A percentile compares a stretch with the other conserved stretches of the same genome.
phyloP scores from a whole-genome alignment of 108 stramenopile species.

The Schizochytrium sp. region DNA sequence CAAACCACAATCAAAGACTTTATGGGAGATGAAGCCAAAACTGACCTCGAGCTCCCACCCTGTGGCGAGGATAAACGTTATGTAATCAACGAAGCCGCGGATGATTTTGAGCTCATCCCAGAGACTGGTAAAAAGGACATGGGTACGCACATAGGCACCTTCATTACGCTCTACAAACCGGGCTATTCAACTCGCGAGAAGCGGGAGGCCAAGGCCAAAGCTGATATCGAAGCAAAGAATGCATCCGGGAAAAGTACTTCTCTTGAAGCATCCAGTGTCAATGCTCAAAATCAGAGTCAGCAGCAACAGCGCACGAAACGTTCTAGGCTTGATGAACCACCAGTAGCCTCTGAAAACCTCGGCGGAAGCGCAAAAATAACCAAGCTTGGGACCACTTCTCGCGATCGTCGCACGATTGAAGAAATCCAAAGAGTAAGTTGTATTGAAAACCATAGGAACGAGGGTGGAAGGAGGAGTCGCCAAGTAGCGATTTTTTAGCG shows the following conservation, averaged over 20 bases:
- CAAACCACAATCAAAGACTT: constrained; percentile 3
- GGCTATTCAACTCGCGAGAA: constrained; percentile 24
- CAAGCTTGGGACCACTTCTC: constrained; percentile 5
- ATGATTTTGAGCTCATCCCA: constrained; percentile 1
- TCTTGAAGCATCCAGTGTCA: not conserved
- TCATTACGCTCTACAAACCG: constrained; percentile 9
- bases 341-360: too few species aligned
- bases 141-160: not conserved
- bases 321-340: not conserved
- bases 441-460: too few species aligned
- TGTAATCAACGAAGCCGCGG: constrained; percentile 6
- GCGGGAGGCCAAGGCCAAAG: constrained; percentile 32
- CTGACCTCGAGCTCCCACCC: not conserved
- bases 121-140: not conserved
- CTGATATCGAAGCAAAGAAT: not conserved
- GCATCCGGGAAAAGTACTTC: not conserved
- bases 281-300: not conserved
- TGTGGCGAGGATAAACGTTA: constrained; percentile 5
- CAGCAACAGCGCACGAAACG: not conserved
- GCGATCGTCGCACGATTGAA: constrained; percentile 38
- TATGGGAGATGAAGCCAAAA: not conserved
- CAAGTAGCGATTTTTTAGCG: too few species aligned
- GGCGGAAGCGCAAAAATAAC: not conserved
- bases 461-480: too few species aligned
- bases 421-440: constrained; percentile 21